Evolutionary conservation across 225 moss, liverwort and hornwort genomes (phyloP).

Genomic region (Bryum argenteum): DNA sequence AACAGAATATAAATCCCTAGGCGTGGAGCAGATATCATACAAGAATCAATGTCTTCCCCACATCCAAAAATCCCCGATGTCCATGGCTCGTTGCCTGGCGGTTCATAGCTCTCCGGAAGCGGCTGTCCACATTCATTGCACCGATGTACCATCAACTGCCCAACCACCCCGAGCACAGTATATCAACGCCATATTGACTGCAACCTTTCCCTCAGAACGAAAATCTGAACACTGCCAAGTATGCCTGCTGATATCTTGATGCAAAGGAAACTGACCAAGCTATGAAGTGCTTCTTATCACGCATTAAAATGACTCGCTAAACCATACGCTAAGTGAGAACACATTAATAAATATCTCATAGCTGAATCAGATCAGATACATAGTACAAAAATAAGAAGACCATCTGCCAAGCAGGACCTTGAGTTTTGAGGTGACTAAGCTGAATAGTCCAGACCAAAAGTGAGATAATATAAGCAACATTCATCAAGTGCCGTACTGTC

Average conservation of each 20-base stretch:
- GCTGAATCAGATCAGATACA: neutral
- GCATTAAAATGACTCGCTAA: neutral
- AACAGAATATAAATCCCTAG: neutral
- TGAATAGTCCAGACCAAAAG: constrained; percentile 3
- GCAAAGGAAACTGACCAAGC: neutral
- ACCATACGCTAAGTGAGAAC: neutral
- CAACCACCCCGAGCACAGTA: constrained; percentile 31
- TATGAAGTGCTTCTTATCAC: neutral
- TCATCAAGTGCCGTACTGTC: neutral
- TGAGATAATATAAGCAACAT: neutral
- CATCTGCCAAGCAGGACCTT: neutral
- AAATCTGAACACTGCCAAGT: neutral
- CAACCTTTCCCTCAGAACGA: neutral
- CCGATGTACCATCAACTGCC: constrained; percentile 67
- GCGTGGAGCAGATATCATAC: constrained; percentile 38
- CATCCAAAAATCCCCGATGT: constrained; percentile 70
- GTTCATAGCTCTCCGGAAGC: constrained; percentile 68
- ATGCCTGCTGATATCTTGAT: constrained; percentile 1
- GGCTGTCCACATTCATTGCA: constrained; percentile 69
- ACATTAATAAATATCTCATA: neutral
- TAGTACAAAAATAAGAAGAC: neutral
- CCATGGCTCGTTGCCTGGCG: constrained; percentile 72
- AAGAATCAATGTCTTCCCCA: constrained; percentile 59
- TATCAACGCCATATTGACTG: neutral
- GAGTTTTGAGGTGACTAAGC: constrained; percentile 2